Conservation (phyloP, 768 basidiomycete genomes). For the Kwoniella dendrophila region DNA sequence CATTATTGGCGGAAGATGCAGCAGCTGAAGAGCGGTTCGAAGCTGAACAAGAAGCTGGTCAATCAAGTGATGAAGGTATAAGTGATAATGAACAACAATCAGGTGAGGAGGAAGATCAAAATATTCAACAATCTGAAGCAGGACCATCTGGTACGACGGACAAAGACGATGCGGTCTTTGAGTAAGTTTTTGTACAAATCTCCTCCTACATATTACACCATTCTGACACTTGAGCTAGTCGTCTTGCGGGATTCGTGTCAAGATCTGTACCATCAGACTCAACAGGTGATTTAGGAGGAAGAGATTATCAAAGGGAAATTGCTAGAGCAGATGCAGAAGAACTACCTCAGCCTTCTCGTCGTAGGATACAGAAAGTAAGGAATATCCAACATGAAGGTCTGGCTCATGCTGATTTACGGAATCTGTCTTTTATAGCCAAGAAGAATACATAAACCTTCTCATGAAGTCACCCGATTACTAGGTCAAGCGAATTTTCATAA, state of each 20-base stretch:
- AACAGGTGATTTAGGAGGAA: conserved; percentile 10
- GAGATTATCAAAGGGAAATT: conserved; percentile 22
- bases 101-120: conserved; percentile 8
- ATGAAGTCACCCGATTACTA: conserved; percentile 62
- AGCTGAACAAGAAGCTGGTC: conserved; percentile 8
- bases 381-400: background rate
- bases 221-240: conserved; percentile 7
- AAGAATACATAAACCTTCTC: conserved; percentile 58
- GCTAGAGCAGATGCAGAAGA: conserved; percentile 23
- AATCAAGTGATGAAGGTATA: conserved; percentile 6
- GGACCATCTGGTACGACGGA: conserved; percentile 14
- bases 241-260: conserved; percentile 23
- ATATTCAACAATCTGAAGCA: conserved; percentile 11
- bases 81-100: conserved; percentile 12
- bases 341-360: conserved; percentile 20
- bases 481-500: conserved; percentile 87
- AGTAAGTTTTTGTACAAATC: conserved; percentile 1
- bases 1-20: conserved; percentile 13
- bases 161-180: conserved; percentile 24
- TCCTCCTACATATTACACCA: background rate
- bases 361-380: conserved; percentile 9
- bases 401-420: background rate
- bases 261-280: background rate
- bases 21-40: conserved; percentile 14
- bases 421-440: conserved; percentile 5